A percentile compares a stretch with the other conserved stretches of the same genome.
Conservation (phyloP, 2,329 filamentous ascomycete species). For the Coleophoma cylindrospora region DNA sequence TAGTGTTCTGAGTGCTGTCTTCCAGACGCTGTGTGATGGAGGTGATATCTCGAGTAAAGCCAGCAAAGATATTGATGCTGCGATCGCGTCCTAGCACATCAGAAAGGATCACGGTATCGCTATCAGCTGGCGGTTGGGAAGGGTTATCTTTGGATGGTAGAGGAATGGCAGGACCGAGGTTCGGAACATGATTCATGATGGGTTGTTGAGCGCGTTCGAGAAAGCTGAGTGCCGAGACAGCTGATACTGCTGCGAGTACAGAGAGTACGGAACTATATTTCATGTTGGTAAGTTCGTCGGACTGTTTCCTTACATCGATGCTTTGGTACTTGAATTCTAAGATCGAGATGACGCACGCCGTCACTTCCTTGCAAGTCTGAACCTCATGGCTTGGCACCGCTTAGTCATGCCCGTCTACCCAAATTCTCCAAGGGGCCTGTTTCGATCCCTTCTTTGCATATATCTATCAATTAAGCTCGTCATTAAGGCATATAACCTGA, state of each 20-base stretch:
- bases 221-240: constrained; percentile 4
- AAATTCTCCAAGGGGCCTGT: too few species aligned
- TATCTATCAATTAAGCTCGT: too few species aligned
- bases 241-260: constrained; percentile 10
- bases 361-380: too few species aligned
- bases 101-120: constrained; percentile 61
- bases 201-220: constrained; percentile 7
- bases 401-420: too few species aligned
- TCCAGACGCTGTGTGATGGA: constrained; percentile 65
- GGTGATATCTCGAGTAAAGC: constrained; percentile 71
- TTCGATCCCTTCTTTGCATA: too few species aligned
- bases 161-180: constrained; percentile 21
- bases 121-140: constrained; percentile 22
- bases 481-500: too few species aligned
- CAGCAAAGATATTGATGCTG: constrained; percentile 78
- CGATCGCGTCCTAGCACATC: constrained; percentile 80
- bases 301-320: too few species aligned
- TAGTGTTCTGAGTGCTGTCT: constrained; percentile 64
- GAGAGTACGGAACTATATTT: constrained; percentile 8
- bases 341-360: too few species aligned
- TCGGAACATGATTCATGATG: constrained; percentile 7
- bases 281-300: constrained; percentile 4
- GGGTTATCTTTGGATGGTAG: constrained; percentile 1
- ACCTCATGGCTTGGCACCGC: too few species aligned
- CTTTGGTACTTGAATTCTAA: too few species aligned